Base-by-base conservation (phyloP, 1,284 basidiomycete species). In the Ceratobasidium sp. region DNA sequence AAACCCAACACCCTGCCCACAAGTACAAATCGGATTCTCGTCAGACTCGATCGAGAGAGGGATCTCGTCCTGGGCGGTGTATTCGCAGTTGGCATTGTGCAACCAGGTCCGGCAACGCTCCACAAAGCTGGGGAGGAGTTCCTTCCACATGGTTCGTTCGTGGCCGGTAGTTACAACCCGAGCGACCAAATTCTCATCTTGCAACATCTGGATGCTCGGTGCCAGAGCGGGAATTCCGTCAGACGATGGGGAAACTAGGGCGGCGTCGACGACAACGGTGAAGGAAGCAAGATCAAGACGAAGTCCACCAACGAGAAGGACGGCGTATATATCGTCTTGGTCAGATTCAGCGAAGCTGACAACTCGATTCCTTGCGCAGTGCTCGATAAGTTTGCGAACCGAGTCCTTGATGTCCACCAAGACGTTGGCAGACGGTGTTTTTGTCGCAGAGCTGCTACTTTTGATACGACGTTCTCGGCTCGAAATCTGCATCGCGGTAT, bases 211-310 rank as follows among this genome's bases (percentile, higher is more conserved):
- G 9, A 59, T 29, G 17, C 17, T 25, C 5, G 56, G 34, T 5
- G 34, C 17, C 19, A 59, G 34, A 5, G 56, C 34, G 15, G 29
- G 11, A 0, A 82, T 82, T 4, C 17, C 5, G 0, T 25, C 17
- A 4, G 0, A 29, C 2, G 52, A 57, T 8, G 86, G 79, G 0
- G 87, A 85, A 1, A 87, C 81, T 0, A 87, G 82, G 78, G 82
- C 88, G 0, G 82, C 83, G 77, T 89, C 87, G 25, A 81, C 82
- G 17, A 89, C 80, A 8, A 89, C 68, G 0, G 87, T 87, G 75
- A 88, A 85, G 0, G 84, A 84, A 0, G 82, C 79, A 6, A 86
- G 75, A 75, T 90, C 89, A 46, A 87, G 81, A 0, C 86, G 84
- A 52, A 90, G 71, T 40, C 81, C 81, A 46, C 82, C 82, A 49